Percentiles rank a stretch among this genome's conserved stretches.
Conservation (phyloP, 2,329 filamentous ascomycete species). For the Blastomyces gilchristii region DNA sequence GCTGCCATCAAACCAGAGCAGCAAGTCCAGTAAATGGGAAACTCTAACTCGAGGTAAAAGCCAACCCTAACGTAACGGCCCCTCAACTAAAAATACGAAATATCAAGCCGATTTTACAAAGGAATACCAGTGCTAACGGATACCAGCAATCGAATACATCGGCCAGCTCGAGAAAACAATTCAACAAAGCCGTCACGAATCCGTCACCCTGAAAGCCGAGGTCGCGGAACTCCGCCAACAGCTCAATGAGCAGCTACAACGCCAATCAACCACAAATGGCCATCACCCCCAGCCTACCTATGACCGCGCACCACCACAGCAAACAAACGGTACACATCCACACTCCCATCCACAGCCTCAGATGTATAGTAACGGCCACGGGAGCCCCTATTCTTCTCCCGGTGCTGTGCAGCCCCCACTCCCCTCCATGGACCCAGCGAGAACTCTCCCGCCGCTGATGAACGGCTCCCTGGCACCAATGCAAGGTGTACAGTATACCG, state of each 20-base stretch:
- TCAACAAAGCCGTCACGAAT: slow-evolving; percentile 30
- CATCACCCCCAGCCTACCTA: slow-evolving; percentile 17
- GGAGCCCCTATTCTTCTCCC: slow-evolving; percentile 17
- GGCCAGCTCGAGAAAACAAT: slow-evolving; percentile 34
- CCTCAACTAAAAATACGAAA: background rate
- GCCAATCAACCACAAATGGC: slow-evolving; percentile 25
- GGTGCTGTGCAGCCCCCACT: slow-evolving; percentile 20
- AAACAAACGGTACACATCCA: slow-evolving; percentile 22
- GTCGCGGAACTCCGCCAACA: slow-evolving; percentile 18
- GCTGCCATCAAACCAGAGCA: slow-evolving; percentile 38
- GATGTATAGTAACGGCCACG: slow-evolving; percentile 15
- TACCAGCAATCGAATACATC: slow-evolving; percentile 41
- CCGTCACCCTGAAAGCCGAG: slow-evolving; percentile 27
- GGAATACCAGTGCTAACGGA: slow-evolving; percentile 27
- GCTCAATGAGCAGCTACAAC: slow-evolving; percentile 18
- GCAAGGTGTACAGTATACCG: slow-evolving; percentile 44
- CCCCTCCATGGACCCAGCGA: slow-evolving; percentile 33
- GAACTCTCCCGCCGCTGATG: slow-evolving; percentile 39
- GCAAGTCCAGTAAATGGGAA: slow-evolving; percentile 45
- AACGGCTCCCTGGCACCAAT: slow-evolving; percentile 37
- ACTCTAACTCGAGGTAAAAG: slow-evolving; percentile 37
- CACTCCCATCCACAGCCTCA: slow-evolving; percentile 17
- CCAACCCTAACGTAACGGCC: background rate
- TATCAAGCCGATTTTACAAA: slow-evolving; percentile 2
- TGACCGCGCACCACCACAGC: slow-evolving; percentile 29